A percentile compares a stretch with the other conserved stretches of the same genome.
These are phyloP conservation scores for Pichia rugopelliculosa DNA, from an alignment of 805 yeast species.

Conservation along the genomic window DNA sequence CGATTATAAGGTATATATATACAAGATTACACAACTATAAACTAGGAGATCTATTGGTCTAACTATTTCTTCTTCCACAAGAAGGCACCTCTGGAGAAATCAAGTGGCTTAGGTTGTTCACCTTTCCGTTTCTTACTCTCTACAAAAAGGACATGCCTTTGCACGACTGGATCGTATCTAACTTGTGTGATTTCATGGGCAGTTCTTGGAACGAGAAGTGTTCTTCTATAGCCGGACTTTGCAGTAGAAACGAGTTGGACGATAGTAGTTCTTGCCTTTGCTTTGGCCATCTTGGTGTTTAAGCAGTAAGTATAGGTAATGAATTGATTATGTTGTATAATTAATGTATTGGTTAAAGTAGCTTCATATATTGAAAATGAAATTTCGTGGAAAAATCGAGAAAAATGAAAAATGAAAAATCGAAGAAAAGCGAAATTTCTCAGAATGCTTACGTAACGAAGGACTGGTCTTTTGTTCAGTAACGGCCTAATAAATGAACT, in stretches of 20 bases:
- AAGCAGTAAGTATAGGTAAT: no score
- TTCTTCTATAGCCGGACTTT: constrained; percentile 79
- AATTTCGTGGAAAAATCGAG: no score
- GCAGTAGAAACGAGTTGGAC: constrained; percentile 86
- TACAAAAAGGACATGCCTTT: constrained; percentile 84
- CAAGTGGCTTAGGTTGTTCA: constrained; percentile 44
- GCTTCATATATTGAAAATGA: no score
- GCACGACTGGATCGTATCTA: constrained; percentile 80
- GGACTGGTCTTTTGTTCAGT: no score
- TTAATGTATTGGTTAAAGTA: no score
- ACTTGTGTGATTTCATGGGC: constrained; percentile 74
- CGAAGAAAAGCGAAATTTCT: no score
- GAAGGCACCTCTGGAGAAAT: constrained; percentile 39
- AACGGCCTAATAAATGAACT: no score
- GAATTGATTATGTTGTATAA: no score
- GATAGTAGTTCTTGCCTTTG: constrained; percentile 72
- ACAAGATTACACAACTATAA: neutral
- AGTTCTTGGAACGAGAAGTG: constrained; percentile 74
- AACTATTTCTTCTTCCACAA: constrained; percentile 28
- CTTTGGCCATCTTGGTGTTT: constrained; percentile 31
- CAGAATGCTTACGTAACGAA: no score
- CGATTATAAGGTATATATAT: neutral
- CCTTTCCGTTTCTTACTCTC: constrained; percentile 81
- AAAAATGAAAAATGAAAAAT: no score
- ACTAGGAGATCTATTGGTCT: constrained; percentile 4